phyloP scores from a whole-genome alignment of 495 filamentous ascomycete genomes.

The Penicillium turbatum region DNA sequence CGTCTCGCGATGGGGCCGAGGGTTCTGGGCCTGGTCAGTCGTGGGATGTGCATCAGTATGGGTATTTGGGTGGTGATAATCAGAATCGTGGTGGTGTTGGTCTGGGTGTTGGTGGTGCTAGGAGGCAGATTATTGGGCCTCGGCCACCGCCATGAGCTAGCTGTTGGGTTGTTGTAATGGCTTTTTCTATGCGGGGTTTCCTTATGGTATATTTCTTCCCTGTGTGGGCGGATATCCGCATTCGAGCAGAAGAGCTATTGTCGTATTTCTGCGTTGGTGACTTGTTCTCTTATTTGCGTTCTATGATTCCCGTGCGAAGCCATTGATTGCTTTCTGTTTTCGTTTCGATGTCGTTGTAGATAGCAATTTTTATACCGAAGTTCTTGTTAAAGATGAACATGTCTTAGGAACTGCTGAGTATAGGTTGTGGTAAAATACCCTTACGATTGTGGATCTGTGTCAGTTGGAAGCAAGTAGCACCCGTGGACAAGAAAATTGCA shows the following conservation, averaged over 20 bases:
- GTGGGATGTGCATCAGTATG: slow-evolving; percentile 89
- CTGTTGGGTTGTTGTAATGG: not conserved
- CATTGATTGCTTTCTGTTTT: not conserved
- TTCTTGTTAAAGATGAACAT: no score
- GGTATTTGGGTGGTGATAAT: slow-evolving; percentile 77
- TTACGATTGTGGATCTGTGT: no score
- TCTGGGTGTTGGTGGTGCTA: slow-evolving; percentile 61
- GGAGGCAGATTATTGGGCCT: slow-evolving; percentile 78
- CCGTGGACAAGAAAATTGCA: no score
- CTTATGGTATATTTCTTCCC: not conserved
- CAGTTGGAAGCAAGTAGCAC: no score
- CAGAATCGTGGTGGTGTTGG: slow-evolving; percentile 70
- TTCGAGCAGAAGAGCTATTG: not conserved
- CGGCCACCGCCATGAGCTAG: slow-evolving; percentile 57
- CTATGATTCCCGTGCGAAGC: slow-evolving; percentile 6
- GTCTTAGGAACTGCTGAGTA: no score
- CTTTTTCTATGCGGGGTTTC: not conserved
- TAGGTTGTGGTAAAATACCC: no score
- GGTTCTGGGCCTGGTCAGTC: slow-evolving; percentile 53
- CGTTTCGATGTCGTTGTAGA: slow-evolving; percentile 1
- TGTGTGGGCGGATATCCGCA: not conserved
- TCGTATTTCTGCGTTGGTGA: not conserved
- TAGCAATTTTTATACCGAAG: not conserved
- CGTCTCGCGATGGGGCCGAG: slow-evolving; percentile 42
- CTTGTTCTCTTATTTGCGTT: not conserved